Evolutionary conservation across 2,329 filamentous ascomycete species (phyloP), one percentile per base, ranked within the genome.

Genomic region (Bipolaris bicolor): DNA sequence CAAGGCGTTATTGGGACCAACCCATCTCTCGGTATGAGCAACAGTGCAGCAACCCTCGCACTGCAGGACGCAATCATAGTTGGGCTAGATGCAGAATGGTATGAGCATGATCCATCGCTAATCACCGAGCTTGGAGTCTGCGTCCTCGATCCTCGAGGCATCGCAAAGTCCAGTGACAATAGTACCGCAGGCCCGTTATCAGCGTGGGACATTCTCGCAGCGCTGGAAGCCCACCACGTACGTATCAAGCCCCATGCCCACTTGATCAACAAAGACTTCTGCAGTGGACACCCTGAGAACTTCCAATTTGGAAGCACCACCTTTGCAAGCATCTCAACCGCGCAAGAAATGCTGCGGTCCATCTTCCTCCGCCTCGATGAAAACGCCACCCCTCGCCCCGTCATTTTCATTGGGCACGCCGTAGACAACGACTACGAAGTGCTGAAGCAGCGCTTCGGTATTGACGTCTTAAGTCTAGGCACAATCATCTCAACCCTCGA

Each of bases 351-450:
- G 24, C 55, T 69, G 2, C n/a, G 40, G 1, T 10, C 53, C 0
- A 7, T 41, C 2, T 63, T 69, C 18, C 10, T 40, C 3, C 53
- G 55, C 1, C 43, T 16, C 9, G 41, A 52, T 16, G 11, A 26
- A 1, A 16, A 34, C 13, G 36, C 44, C 0, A n/a, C 31, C 1
- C 37, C 37, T 0, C 58, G 61, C 1, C 64, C 63, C 0, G 43
- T 68, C 16, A 61, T 70, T 1, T 62, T 70, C 44, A n/a, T 70
- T 0, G 68, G 68, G 5, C 65, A 70, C 18, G 68, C 61, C 3
- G 48, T 67, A 0, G 53, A 55, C 2, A 65, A 64, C 16, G 64
- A 70, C 43, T 44, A 55, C 11, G 37, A 50, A n/a, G 41, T 54
- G n/a, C 47, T 68, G 15, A 63, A 61, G 20, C 20, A 63, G 22